Evolutionary conservation across 176 grass and related monocot genomes (phyloP), one percentile per base, ranked within the genome.

Genomic region (Olyra latifolia): DNA sequence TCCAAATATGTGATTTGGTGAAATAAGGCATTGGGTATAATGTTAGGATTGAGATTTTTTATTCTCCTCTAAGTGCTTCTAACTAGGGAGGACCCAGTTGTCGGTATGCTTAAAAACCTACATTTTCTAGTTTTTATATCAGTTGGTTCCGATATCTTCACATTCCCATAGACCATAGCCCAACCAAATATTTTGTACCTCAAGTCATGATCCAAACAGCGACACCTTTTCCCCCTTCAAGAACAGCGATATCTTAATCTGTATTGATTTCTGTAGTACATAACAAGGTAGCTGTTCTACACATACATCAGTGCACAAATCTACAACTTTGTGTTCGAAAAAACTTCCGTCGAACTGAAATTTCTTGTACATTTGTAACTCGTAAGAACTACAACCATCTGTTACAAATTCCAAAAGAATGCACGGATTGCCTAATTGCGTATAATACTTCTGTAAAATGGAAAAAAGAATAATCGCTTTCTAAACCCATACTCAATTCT

Each of bases 381-480:
- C 7, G 10, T 49, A 47, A 6, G 5, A 56, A 57, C 41, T 82
- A 72, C 30, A 73, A 19, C 57, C 61, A 72, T n/a, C 80, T 63
- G 27, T 29, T 52, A 82, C 49, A 28, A 27, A 44, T 74, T 27
- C 70, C 60, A 55, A 74, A 83, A 65, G 9, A 72, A 75, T 42
- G 60, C 45, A 74, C 32, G 9, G n/a, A 43, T 14, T 29, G 35
- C 69, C 59, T 66, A 64, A 74, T 10, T 54, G 70, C 44, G 23
- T 54, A 83, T 59, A 75, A 24, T 28, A 41, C 23, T 53, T 43
- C 10, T 29, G 29, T 25, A 65, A 63, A 35, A 6, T 10, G 13
- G 4, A 17, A 25, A 66, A 44, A 53, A n/a, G n/a, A n/a, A n/a
- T n/a, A n/a, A 20, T 27, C 5, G 3, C 22, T n/a, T 24, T 12